Evolutionary conservation across 495 filamentous ascomycete species (phyloP).

Genomic region (Paragyromitra xinjiangensis): DNA sequence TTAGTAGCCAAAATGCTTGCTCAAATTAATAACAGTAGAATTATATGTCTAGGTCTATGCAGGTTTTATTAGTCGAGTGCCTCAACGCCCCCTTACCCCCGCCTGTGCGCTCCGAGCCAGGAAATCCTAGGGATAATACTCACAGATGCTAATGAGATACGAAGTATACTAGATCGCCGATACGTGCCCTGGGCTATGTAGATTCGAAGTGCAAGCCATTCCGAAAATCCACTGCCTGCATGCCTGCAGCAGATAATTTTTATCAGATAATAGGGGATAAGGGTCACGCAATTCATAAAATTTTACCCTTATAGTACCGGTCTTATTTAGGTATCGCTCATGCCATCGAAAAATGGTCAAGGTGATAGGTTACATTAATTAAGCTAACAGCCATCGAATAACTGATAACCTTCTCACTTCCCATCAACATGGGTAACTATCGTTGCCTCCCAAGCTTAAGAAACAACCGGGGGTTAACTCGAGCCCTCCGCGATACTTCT

Average conservation of each 20-base stretch:
- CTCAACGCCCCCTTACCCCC: conserved; percentile 1
- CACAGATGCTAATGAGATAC: background rate
- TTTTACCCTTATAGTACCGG: background rate
- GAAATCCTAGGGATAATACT: too few relatives aligned
- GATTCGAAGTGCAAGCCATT: background rate
- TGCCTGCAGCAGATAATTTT: background rate
- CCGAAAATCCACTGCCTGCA: background rate
- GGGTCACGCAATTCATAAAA: background rate
- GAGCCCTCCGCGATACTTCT: too few relatives aligned
- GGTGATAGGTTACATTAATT: too few relatives aligned
- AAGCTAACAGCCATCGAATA: too few relatives aligned
- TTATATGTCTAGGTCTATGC: background rate
- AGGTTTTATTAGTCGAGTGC: background rate
- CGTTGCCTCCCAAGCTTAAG: too few relatives aligned
- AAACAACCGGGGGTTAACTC: too few relatives aligned
- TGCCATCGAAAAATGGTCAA: too few relatives aligned
- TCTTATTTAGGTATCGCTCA: too few relatives aligned
- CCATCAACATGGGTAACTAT: too few relatives aligned
- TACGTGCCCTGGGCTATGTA: background rate
- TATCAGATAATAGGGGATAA: background rate
- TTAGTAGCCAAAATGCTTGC: background rate
- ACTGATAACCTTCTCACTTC: too few relatives aligned
- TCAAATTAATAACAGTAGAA: background rate
- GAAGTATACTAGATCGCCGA: background rate
- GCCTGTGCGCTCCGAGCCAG: background rate